Percentiles rank a stretch among this genome's conserved stretches.
Conservation (phyloP, 2,329 filamentous ascomycete genomes). For the Colletotrichum filicis region DNA sequence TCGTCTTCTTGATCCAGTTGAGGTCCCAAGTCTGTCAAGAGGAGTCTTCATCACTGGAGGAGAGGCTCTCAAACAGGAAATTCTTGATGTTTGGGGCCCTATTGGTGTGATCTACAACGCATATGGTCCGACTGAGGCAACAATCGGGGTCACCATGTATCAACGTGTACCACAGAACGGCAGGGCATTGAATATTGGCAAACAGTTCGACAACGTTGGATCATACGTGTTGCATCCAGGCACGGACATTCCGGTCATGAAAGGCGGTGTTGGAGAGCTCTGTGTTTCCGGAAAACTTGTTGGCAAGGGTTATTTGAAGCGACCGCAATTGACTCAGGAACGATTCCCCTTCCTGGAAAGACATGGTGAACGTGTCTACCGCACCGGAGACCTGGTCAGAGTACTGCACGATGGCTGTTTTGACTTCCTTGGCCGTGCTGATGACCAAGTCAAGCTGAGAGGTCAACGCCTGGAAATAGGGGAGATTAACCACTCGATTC, state of each 20-base stretch:
- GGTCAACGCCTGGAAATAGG: conserved; percentile 90
- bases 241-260: conserved; percentile 77
- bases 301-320: conserved; percentile 88
- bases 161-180: conserved; percentile 82
- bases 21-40: conserved; percentile 81
- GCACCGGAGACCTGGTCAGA: conserved; percentile 89
- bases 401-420: conserved; percentile 84
- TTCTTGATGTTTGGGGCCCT: conserved; percentile 86
- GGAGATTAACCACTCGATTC: conserved; percentile 89
- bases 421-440: conserved; percentile 86
- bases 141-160: conserved; percentile 92
- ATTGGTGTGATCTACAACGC: conserved; percentile 89
- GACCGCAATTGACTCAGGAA: conserved; percentile 79
- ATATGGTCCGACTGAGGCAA: conserved; percentile 91
- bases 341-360: conserved; percentile 75
- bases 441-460: conserved; percentile 92
- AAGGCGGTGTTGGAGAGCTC: conserved; percentile 86
- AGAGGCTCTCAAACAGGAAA: conserved; percentile 88
- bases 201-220: conserved; percentile 88
- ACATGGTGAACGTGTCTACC: conserved; percentile 76
- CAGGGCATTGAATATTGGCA: conserved; percentile 88
- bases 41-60: conserved; percentile 96
- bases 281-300: conserved; percentile 90
- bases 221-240: conserved; percentile 80
- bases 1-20: conserved; percentile 79